Conservation (phyloP, 2,329 filamentous ascomycete genomes). For the Nemania serpens region DNA sequence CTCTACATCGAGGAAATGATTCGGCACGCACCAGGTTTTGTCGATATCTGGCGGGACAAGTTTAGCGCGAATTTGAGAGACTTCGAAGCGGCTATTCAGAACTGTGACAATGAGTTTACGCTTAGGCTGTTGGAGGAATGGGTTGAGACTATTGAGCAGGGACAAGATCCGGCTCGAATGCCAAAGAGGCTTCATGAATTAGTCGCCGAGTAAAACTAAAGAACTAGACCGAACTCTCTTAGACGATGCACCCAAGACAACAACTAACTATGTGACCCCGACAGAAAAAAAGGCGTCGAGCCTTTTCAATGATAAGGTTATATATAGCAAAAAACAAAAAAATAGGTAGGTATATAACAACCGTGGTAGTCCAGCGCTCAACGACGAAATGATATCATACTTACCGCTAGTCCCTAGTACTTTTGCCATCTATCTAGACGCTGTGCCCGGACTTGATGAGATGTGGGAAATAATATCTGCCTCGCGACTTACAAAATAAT, state of each 20-base stretch:
- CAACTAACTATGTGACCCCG: not conserved
- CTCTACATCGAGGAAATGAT: constrained; percentile 36
- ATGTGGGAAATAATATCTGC: not conserved
- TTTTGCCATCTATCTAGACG: not conserved
- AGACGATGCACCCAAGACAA: not conserved
- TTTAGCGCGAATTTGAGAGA: constrained; percentile 29
- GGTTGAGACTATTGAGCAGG: constrained; percentile 31
- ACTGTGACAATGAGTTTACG: constrained; percentile 37
- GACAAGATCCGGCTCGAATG: not conserved
- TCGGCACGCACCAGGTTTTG: constrained; percentile 30
- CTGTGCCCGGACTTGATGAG: not conserved
- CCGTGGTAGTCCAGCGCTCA: no score
- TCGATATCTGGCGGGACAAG: constrained; percentile 26
- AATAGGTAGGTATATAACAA: not conserved
- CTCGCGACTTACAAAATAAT: not conserved
- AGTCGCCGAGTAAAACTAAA: constrained; percentile 16
- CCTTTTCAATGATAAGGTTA: not conserved
- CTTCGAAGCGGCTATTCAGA: constrained; percentile 40
- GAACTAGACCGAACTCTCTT: not conserved
- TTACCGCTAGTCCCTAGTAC: not conserved
- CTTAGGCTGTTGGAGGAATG: constrained; percentile 33
- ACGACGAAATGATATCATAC: not conserved
- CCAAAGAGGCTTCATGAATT: constrained; percentile 28
- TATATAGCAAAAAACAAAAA: not conserved
- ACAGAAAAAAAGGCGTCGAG: not conserved